Evolutionary conservation across 257 asterid species (phyloP).

Genomic region (Prunella vulgaris): DNA sequence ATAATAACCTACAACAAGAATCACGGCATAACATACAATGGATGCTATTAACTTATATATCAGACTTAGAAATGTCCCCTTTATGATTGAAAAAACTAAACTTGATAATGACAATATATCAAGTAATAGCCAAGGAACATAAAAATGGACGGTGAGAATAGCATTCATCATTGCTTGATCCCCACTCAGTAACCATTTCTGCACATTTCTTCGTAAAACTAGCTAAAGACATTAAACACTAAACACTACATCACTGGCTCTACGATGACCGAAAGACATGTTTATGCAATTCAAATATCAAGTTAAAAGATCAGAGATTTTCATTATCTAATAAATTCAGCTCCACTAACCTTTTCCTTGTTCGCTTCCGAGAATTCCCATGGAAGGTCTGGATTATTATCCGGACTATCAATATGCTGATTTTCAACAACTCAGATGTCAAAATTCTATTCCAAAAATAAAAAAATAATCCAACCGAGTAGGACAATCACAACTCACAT

Average conservation of each 20-base stretch:
- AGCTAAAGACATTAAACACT: neutral
- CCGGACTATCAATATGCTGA: constrained; percentile 86
- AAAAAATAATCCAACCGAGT: neutral
- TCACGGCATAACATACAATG: neutral
- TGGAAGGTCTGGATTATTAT: constrained; percentile 71
- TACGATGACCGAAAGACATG: neutral
- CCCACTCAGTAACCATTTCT: neutral
- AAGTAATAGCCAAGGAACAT: neutral
- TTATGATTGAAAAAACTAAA: neutral
- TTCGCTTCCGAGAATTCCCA: constrained; percentile 75
- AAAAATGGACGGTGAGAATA: neutral
- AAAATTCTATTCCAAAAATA: neutral
- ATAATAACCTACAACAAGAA: neutral
- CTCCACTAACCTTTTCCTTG: constrained; percentile 57
- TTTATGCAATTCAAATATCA: neutral
- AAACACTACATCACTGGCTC: neutral
- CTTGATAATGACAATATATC: neutral
- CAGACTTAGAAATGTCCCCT: neutral
- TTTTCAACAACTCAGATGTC: constrained; percentile 12
- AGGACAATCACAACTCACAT: constrained; percentile 42
- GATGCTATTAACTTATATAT: neutral
- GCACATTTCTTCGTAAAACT: constrained; percentile 3
- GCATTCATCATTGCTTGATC: neutral
- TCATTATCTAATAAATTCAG: neutral
- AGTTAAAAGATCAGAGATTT: neutral